A percentile compares a stretch with the other conserved stretches of the same genome.
Conservation (phyloP, 2,329 filamentous ascomycete species). For the Phyllosticta ampelicida region DNA sequence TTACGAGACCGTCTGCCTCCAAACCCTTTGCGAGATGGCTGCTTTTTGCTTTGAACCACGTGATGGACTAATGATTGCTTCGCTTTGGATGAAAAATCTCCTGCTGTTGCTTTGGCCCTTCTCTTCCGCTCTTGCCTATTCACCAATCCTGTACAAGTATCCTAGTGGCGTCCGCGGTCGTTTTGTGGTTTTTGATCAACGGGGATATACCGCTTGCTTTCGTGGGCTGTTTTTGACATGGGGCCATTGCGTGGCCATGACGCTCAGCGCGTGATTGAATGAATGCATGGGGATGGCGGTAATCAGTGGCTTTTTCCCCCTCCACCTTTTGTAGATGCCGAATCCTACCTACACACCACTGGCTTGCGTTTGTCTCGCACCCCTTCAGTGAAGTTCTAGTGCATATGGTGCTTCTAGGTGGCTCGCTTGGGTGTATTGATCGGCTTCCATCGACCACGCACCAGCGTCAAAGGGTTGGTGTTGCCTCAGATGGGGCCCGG, state of each 20-base stretch:
- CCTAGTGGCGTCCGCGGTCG: not conserved
- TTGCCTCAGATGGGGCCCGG: too few species aligned
- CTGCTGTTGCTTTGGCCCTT: not conserved
- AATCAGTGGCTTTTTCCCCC: not conserved
- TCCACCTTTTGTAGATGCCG: not conserved
- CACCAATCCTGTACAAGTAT: not conserved
- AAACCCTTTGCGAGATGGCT: not conserved
- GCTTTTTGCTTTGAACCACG: not conserved
- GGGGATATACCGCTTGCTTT: not conserved
- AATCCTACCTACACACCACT: not conserved
- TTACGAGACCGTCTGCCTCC: not conserved
- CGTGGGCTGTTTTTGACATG: not conserved
- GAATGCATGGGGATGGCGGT: not conserved
- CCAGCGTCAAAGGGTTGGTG: too few species aligned
- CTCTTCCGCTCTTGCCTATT: not conserved
- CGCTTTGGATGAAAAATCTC: not conserved
- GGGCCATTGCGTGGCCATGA: not conserved
- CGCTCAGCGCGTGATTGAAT: not conserved
- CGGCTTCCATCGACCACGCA: too few species aligned
- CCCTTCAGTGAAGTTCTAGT: too few species aligned
- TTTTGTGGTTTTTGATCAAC: not conserved
- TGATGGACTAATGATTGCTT: not conserved
- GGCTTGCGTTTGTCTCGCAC: too few species aligned
- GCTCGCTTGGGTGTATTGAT: too few species aligned
- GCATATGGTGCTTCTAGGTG: too few species aligned